Conservation (phyloP, 129 eudicot species). For the Artemisia argyi region DNA sequence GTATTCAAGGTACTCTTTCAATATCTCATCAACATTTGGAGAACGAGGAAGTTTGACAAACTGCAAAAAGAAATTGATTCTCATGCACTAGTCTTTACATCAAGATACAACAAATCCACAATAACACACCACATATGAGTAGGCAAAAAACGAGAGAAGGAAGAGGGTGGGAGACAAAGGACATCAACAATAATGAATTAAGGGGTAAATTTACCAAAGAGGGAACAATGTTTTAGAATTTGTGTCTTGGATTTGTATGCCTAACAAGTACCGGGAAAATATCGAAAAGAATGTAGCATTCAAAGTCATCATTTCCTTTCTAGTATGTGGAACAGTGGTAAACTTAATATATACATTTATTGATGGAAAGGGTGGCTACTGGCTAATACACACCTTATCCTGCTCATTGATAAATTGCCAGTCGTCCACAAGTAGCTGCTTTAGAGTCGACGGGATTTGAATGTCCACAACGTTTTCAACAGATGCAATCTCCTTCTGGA, state of each 20-base stretch:
- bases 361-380: slow-evolving; percentile 3
- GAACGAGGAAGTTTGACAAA: slow-evolving; percentile 75
- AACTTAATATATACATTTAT: not conserved
- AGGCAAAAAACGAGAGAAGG: not conserved
- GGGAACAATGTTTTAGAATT: too few species aligned
- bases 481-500: slow-evolving; percentile 59
- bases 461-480: slow-evolving; percentile 61
- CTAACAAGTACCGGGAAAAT: not conserved
- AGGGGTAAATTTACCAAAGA: too few species aligned
- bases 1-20: slow-evolving; percentile 53
- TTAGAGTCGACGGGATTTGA: slow-evolving; percentile 69
- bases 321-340: not conserved
- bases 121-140: too few species aligned
- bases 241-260: too few species aligned
- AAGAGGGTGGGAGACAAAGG: too few species aligned
- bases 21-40: slow-evolving; percentile 63
- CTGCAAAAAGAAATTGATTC: slow-evolving; percentile 38
- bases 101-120: not conserved
- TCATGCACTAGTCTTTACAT: not conserved
- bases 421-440: slow-evolving; percentile 88
- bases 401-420: slow-evolving; percentile 72
- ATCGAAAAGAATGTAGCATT: slow-evolving; percentile 9
- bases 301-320: not conserved
- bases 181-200: too few species aligned
- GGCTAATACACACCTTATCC: slow-evolving; percentile 55